Percentiles rank a stretch among this genome's conserved stretches.
Conservation (phyloP, 108 stramenopile species). For the Cylindrotheca closterium region DNA sequence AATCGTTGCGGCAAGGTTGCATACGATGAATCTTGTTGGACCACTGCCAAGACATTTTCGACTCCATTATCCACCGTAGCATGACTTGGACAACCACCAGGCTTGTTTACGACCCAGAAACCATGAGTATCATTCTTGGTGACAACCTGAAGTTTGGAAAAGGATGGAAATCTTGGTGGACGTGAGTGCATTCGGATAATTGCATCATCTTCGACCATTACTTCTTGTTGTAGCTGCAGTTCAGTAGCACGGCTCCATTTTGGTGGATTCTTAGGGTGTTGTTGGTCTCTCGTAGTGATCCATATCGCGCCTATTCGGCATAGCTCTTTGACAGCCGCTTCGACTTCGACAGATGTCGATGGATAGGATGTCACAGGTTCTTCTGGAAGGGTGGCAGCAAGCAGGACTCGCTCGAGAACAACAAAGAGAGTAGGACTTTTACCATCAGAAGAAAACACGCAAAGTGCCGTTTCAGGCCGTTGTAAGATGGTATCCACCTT, state of each 20-base stretch:
- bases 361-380: too few relatives aligned
- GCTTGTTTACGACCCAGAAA: constrained; percentile 17
- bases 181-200: constrained; percentile 7
- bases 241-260: constrained; percentile 1
- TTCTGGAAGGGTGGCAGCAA: too few relatives aligned
- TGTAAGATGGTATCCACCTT: too few relatives aligned
- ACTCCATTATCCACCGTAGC: constrained; percentile 77
- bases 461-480: too few relatives aligned
- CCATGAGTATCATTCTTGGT: neutral
- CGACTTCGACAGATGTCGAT: neutral
- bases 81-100: constrained; percentile 62
- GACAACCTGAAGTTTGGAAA: neutral
- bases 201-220: neutral
- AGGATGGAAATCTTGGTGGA: neutral
- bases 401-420: too few relatives aligned
- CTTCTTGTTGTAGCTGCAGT: neutral
- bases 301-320: constrained; percentile 14
- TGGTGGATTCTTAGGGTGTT: constrained; percentile 21
- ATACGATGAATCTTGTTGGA: neutral
- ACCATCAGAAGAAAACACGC: too few relatives aligned
- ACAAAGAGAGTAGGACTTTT: too few relatives aligned
- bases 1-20: constrained; percentile 69
- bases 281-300: neutral
- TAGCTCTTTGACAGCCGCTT: neutral
- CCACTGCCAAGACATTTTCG: constrained; percentile 63